phyloP scores from a whole-genome alignment of 139 green algal genomes.

The Chlorella vulgaris region DNA sequence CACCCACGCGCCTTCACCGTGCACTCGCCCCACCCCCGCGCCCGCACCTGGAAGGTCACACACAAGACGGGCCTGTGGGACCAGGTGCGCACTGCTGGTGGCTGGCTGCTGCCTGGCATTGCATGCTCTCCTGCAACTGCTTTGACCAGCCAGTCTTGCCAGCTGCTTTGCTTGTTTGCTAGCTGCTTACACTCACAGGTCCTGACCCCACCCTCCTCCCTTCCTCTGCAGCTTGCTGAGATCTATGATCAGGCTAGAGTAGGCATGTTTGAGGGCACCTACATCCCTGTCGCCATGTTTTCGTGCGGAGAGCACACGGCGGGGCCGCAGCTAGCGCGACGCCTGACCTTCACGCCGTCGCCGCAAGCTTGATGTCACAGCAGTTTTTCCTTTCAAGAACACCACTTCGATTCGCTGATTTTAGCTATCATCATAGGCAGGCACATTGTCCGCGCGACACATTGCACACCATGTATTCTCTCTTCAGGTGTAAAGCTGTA shows the following conservation, averaged over 20 bases:
- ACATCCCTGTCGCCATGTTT: conserved; percentile 45
- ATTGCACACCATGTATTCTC: too few relatives aligned
- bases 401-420: too few relatives aligned
- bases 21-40: conserved; percentile 56
- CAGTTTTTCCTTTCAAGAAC: too few relatives aligned
- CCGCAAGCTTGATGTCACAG: too few relatives aligned
- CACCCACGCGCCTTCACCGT: conserved; percentile 62
- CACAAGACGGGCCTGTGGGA: conserved; percentile 54
- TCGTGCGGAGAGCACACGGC: conserved; percentile 38
- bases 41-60: conserved; percentile 53
- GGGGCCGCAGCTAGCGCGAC: background rate
- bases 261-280: conserved; percentile 37
- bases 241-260: conserved; percentile 45
- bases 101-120: background rate
- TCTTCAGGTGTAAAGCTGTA: too few relatives aligned
- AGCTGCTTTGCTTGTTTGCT: too few relatives aligned
- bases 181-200: background rate
- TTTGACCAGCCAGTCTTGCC: too few relatives aligned
- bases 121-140: too few relatives aligned
- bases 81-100: conserved; percentile 14
- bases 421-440: too few relatives aligned
- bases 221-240: conserved; percentile 36
- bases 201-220: background rate
- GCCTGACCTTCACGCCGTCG: background rate
- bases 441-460: too few relatives aligned